Conservation (phyloP, 441 rosid species). For the Raphanus hybrid region DNA sequence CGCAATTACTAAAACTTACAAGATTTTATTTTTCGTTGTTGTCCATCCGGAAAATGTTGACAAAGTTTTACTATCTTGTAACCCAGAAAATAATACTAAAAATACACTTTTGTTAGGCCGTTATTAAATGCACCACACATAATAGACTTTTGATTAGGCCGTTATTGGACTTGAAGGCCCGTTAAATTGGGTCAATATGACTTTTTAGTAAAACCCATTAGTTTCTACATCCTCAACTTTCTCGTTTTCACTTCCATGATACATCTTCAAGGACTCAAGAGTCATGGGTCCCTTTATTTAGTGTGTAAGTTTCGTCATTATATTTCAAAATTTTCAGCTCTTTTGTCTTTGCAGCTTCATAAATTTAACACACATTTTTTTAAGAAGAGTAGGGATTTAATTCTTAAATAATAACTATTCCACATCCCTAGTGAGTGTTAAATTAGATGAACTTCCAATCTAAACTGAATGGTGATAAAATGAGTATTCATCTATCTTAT, state of each 20-base stretch:
- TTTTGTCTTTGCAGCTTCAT: too few relatives aligned
- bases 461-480: too few relatives aligned
- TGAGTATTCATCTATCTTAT: too few relatives aligned
- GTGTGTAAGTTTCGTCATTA: background rate
- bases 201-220: conserved; percentile 23
- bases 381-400: too few relatives aligned
- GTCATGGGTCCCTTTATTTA: background rate
- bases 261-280: background rate
- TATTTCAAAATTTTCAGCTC: too few relatives aligned
- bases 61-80: background rate
- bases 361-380: too few relatives aligned
- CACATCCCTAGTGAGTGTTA: too few relatives aligned
- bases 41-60: background rate
- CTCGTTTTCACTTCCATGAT: background rate
- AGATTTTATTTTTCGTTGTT: too few relatives aligned
- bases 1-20: too few relatives aligned
- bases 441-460: too few relatives aligned
- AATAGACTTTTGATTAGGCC: background rate
- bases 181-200: background rate
- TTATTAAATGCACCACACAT: background rate
- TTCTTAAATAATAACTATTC: too few relatives aligned
- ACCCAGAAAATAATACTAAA: background rate
- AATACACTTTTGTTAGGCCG: background rate
- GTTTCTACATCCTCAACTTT: background rate
- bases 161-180: background rate